These are phyloP conservation scores for Ganoderma lucidum DNA, from an alignment of 1,284 basidiomycete species.

Conservation along the genomic window DNA sequence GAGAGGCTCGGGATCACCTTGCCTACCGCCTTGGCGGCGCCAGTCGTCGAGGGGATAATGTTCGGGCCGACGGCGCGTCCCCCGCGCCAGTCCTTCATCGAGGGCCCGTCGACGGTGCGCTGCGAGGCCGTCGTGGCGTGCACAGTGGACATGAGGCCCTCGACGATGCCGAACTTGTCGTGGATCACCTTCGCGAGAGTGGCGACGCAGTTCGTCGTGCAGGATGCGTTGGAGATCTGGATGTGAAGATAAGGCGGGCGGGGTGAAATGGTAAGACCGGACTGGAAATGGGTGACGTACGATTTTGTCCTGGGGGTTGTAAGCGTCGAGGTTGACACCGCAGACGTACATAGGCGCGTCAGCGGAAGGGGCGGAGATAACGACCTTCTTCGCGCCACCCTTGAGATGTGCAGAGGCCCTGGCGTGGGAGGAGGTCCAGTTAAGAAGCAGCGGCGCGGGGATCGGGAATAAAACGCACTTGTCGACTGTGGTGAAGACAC, in stretches of 20 bases:
- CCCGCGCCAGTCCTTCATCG: constrained; percentile 95
- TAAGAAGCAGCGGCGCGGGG: constrained; percentile 2
- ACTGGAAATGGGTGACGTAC: constrained; percentile 51
- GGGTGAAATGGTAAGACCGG: neutral
- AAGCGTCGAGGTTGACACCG: constrained; percentile 97
- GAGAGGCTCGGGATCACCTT: constrained; percentile 98
- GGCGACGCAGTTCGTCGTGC: constrained; percentile 99
- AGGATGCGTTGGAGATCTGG: constrained; percentile 97
- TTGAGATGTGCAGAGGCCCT: constrained; percentile 96
- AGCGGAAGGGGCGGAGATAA: constrained; percentile 98
- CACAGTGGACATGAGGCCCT: constrained; percentile 99
- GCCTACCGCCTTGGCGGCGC: constrained; percentile 99
- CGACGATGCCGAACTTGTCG: constrained; percentile 95
- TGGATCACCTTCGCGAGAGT: constrained; percentile 98
- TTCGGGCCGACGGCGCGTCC: constrained; percentile 97
- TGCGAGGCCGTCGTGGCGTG: constrained; percentile 98
- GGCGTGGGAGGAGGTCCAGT: neutral
- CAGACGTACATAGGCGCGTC: constrained; percentile 98
- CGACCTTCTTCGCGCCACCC: constrained; percentile 99
- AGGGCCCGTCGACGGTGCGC: constrained; percentile 99
- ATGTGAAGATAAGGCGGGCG: constrained; percentile 9
- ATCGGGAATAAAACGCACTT: constrained; percentile 56
- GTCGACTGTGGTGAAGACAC: constrained; percentile 97
- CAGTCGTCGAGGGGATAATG: constrained; percentile 99
- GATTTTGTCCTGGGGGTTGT: constrained; percentile 92